Percentiles rank a stretch among this genome's conserved stretches.
These are phyloP conservation scores for Juncus effusus DNA, from an alignment of 176 grass and related monocot species.

Conservation along the genomic window DNA sequence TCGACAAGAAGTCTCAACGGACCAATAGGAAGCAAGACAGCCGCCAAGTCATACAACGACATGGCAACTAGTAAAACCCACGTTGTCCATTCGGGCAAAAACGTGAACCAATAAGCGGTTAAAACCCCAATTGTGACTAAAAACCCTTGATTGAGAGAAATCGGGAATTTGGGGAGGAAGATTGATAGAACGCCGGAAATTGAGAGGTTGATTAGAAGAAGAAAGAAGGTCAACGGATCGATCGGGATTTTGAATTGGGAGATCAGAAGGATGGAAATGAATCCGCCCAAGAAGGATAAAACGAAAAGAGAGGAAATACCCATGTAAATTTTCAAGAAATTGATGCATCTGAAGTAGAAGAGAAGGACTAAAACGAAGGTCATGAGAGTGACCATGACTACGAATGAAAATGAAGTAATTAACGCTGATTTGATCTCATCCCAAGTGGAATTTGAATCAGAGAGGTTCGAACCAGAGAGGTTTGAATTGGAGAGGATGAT, in stretches of 20 bases:
- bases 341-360: constrained; percentile 83
- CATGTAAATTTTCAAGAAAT: constrained; percentile 73
- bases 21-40: constrained; percentile 74
- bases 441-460: constrained; percentile 25
- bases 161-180: constrained; percentile 61
- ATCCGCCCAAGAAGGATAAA: constrained; percentile 59
- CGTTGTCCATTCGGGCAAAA: constrained; percentile 90
- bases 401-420: constrained; percentile 49
- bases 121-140: constrained; percentile 71
- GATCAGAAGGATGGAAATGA: constrained; percentile 57
- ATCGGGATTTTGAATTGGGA: constrained; percentile 57
- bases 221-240: constrained; percentile 52
- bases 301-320: constrained; percentile 68
- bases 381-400: constrained; percentile 55
- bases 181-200: constrained; percentile 55
- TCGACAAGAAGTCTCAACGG: constrained; percentile 75
- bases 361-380: constrained; percentile 87
- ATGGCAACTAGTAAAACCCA: constrained; percentile 78
- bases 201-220: constrained; percentile 73
- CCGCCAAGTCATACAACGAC: constrained; percentile 82
- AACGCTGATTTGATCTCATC: constrained; percentile 59
- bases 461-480: neutral
- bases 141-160: constrained; percentile 73
- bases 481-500: constrained; percentile 29
- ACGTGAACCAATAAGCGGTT: constrained; percentile 87